Base-by-base conservation (phyloP, 768 basidiomycete species). In the Gymnopilus junonius region DNA sequence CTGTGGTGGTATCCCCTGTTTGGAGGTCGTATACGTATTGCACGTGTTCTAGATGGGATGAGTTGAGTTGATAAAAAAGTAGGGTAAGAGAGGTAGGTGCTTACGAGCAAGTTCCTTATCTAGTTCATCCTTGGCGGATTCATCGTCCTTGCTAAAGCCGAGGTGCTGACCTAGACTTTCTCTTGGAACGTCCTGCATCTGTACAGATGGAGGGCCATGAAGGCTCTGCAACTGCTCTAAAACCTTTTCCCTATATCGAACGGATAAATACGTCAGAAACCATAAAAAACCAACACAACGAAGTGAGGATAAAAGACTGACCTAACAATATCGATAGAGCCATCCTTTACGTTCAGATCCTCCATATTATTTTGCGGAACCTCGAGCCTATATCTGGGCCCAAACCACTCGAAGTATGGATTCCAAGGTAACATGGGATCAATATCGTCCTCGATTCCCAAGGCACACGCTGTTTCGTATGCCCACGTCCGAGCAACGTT, bases 351-450 rank as follows among this genome's bases (percentile, higher is more conserved):
- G 72, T 99, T 99, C 69, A 93, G 77, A 70, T 99, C 94, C 64
- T 97, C 95, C 92, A 97, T 94, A 71, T 99, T 99, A 70, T 92
- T 98, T 65, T 86, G 83, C 25, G 88, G 83, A 1, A 99, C 96
- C 71, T 98, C 96, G 37, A 99, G 81, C 64, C 95, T 83, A 76
- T 96, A 99, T 64, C 95, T 81, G 15, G 97, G 97, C 0, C 96
- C 97, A 74, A 96, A 99, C 90, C 95, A 99, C 75, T 99, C 97
- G 72, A 98, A 93, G 74, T 95, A 97, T 67, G 89, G 86, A 75
- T 90, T 93, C 87, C 88, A 94, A 1, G 92, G 93, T 61, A 95
- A 76, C 67, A 92, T 90, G 20, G 84, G 83, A 71, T 94, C 89
- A 58, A 93, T 89, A 12, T 84, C 84, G 42, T 92, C 80, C 71